Conservation (phyloP, 192 early-diverging fungal genomes). For the Helicostylum pulchrum region DNA sequence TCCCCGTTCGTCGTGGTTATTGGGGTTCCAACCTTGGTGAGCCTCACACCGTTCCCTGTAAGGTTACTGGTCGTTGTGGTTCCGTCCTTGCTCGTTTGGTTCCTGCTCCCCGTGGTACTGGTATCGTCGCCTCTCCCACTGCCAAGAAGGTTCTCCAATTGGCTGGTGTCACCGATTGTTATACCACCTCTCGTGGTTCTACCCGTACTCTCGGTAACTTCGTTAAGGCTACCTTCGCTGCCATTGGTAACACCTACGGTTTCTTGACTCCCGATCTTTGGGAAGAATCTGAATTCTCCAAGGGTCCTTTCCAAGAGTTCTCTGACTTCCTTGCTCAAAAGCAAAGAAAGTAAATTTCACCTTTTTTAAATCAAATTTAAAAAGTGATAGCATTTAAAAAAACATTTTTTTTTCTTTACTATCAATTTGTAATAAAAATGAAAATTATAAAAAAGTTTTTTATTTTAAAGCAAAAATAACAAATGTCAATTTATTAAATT, state of each 20-base stretch:
- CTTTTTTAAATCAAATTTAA: slow-evolving; percentile 7
- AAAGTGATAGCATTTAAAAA: neutral
- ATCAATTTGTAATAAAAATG: neutral
- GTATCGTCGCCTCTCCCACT: slow-evolving; percentile 94
- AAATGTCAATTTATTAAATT: neutral
- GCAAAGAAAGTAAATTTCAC: slow-evolving; percentile 36
- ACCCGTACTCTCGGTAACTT: slow-evolving; percentile 99
- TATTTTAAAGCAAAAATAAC: neutral
- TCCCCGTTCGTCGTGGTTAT: slow-evolving; percentile 98
- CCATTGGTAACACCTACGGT: slow-evolving; percentile 95
- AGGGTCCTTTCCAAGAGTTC: slow-evolving; percentile 90
- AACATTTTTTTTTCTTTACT: neutral
- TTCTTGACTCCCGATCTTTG: slow-evolving; percentile 97
- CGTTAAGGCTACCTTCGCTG: slow-evolving; percentile 97
- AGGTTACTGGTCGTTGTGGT: slow-evolving; percentile 96
- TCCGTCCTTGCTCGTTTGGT: slow-evolving; percentile 90
- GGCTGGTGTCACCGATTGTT: slow-evolving; percentile 97
- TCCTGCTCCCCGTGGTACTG: slow-evolving; percentile 99
- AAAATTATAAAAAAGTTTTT: slow-evolving; percentile 2
- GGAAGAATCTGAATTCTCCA: slow-evolving; percentile 84
- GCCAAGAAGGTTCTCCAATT: slow-evolving; percentile 97
- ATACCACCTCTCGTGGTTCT: slow-evolving; percentile 93
- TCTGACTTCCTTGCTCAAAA: slow-evolving; percentile 70
- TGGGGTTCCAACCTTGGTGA: slow-evolving; percentile 96
- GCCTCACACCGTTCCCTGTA: slow-evolving; percentile 97